Conservation (phyloP, 106 monocot species). For the Narthecium ossifragum region DNA sequence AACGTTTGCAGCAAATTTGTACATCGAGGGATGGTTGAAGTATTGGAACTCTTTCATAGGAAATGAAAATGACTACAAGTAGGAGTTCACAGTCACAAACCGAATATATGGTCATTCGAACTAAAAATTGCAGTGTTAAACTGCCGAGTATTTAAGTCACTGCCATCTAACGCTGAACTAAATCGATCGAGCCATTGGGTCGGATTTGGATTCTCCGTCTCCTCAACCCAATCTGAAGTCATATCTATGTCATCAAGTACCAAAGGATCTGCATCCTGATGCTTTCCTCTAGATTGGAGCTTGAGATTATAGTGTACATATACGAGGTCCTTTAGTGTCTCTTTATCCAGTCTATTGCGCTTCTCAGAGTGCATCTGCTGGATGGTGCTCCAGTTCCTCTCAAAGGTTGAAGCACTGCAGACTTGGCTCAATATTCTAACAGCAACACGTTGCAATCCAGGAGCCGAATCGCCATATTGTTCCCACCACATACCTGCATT, state of each 20-base stretch:
- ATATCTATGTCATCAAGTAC: conserved; percentile 76
- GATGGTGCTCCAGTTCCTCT: conserved; percentile 51
- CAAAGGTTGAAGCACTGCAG: conserved; percentile 58
- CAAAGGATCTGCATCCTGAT: conserved; percentile 50
- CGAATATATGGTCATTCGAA: conserved; percentile 70
- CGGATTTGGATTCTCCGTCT: conserved; percentile 41
- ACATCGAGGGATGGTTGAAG: too few species aligned
- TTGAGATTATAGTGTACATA: conserved; percentile 93
- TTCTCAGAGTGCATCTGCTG: conserved; percentile 71
- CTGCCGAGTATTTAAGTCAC: conserved; percentile 75
- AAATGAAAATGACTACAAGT: not conserved
- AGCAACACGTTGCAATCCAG: conserved; percentile 67
- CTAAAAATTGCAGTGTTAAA: conserved; percentile 57
- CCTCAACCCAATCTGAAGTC: conserved; percentile 92
- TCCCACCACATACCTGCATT: conserved; percentile 96
- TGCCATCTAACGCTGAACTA: conserved; percentile 61
- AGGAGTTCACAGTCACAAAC: conserved; percentile 33
- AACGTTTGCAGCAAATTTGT: too few species aligned
- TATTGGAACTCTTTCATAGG: too few species aligned
- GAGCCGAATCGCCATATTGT: conserved; percentile 90
- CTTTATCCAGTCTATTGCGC: conserved; percentile 80
- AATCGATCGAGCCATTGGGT: conserved; percentile 81
- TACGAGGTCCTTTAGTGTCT: conserved; percentile 56
- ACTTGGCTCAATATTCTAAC: conserved; percentile 85
- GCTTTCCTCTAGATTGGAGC: conserved; percentile 45